phyloP scores from a whole-genome alignment of 768 basidiomycete species.

The Kwoniella botswanensis region DNA sequence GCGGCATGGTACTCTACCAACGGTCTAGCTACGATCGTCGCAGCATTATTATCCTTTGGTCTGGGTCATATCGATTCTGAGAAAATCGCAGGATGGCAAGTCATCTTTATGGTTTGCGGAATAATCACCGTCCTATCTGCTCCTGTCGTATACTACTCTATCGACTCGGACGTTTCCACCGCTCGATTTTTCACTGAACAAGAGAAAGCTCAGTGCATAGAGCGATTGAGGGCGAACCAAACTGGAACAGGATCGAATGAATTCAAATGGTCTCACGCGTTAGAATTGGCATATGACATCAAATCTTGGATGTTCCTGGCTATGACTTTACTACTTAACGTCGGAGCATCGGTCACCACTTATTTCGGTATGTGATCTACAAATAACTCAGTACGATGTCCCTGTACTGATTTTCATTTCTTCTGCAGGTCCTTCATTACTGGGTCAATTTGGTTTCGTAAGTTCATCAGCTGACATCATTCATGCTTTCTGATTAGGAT shows the following conservation, averaged over 20 bases:
- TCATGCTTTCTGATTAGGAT: neutral
- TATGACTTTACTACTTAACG: constrained; percentile 46
- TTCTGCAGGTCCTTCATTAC: constrained; percentile 25
- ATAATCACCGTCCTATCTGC: constrained; percentile 49
- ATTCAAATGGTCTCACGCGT: constrained; percentile 50
- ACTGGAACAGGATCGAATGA: constrained; percentile 53
- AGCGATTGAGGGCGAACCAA: constrained; percentile 54
- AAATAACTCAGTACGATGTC: too few relatives aligned
- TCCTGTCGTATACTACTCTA: constrained; percentile 46
- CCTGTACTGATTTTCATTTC: too few relatives aligned
- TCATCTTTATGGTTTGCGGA: constrained; percentile 52
- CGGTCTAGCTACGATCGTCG: constrained; percentile 51
- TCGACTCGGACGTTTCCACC: constrained; percentile 43
- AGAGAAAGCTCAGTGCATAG: constrained; percentile 49
- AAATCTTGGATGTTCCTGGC: constrained; percentile 48
- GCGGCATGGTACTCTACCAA: constrained; percentile 54
- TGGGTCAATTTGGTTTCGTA: constrained; percentile 39
- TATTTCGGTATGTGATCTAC: constrained; percentile 31
- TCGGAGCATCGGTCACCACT: constrained; percentile 50
- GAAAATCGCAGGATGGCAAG: constrained; percentile 45
- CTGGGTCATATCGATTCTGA: constrained; percentile 48
- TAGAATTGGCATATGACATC: constrained; percentile 46
- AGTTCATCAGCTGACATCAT: neutral
- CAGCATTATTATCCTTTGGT: constrained; percentile 44
- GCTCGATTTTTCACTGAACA: constrained; percentile 53